phyloP scores from a whole-genome alignment of 2,329 filamentous ascomycete species.

The Neofusicoccum sp. region DNA sequence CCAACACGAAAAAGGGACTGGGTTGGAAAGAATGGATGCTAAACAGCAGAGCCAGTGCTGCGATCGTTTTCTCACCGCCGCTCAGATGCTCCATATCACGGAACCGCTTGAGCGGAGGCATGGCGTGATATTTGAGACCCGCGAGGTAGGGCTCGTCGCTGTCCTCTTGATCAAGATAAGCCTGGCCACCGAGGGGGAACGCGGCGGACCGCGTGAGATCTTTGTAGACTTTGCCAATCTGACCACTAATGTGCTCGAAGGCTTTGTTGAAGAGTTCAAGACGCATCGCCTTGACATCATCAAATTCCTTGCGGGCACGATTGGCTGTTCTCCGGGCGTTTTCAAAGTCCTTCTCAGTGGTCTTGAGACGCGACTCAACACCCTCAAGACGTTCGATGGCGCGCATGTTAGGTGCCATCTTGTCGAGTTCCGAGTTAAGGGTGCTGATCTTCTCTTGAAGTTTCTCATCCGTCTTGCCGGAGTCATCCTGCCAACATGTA shows the following conservation, averaged over 20 bases:
- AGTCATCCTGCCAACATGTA: conserved; percentile 57
- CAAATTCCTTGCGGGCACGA: conserved; percentile 77
- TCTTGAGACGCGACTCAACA: conserved; percentile 77
- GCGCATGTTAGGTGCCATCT: conserved; percentile 95
- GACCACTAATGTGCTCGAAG: conserved; percentile 90
- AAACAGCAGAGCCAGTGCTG: conserved; percentile 91
- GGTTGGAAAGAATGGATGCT: conserved; percentile 96
- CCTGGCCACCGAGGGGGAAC: conserved; percentile 87
- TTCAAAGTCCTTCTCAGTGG: conserved; percentile 86
- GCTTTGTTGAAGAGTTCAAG: conserved; percentile 93
- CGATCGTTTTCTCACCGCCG: conserved; percentile 98
- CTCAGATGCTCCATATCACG: conserved; percentile 98
- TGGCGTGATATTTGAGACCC: conserved; percentile 97
- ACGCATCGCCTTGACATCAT: conserved; percentile 75
- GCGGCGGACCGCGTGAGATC: conserved; percentile 86
- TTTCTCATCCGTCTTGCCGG: conserved; percentile 68
- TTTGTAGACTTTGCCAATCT: conserved; percentile 91
- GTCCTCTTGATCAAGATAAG: conserved; percentile 92
- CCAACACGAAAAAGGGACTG: conserved; percentile 93
- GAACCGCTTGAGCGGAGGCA: conserved; percentile 97
- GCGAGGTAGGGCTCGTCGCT: conserved; percentile 94
- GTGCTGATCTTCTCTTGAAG: conserved; percentile 75
- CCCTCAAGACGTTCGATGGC: conserved; percentile 87
- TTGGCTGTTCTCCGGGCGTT: conserved; percentile 73
- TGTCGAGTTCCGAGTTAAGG: conserved; percentile 78